These are phyloP conservation scores for Schoenoplectus tabernaemontani DNA, from an alignment of 202 grass and related monocot species.

Conservation along the genomic window DNA sequence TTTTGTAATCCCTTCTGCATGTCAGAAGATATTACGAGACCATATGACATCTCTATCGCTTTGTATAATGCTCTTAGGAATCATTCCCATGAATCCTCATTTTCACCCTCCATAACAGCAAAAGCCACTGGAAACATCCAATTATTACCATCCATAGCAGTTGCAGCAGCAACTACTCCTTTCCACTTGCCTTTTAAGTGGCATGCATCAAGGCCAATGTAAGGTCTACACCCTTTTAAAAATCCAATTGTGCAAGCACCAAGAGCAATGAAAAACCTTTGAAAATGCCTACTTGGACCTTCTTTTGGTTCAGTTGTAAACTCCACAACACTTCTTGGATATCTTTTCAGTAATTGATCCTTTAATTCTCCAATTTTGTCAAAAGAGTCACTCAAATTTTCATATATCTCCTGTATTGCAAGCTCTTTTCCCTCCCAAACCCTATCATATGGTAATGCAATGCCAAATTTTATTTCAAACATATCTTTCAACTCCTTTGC, in stretches of 20 bases:
- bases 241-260: too few species aligned
- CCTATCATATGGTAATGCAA: not conserved
- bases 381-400: not conserved
- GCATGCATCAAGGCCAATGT: slow-evolving; percentile 11
- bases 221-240: not conserved
- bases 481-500: not conserved
- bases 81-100: too few species aligned
- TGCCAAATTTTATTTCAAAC: not conserved
- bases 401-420: not conserved
- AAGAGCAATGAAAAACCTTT: slow-evolving; percentile 5
- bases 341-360: not conserved
- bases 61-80: not conserved
- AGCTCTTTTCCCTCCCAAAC: too few species aligned
- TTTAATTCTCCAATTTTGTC: not conserved
- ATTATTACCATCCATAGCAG: too few species aligned
- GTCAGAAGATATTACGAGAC: not conserved
- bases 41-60: not conserved
- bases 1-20: too few species aligned
- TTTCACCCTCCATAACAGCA: too few species aligned
- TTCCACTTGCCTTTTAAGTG: slow-evolving; percentile 12
- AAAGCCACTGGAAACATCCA: too few species aligned
- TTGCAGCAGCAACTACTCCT: not conserved
- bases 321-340: not conserved
- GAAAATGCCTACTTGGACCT: not conserved
- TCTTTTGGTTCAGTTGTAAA: not conserved